Evolutionary conservation across 208 protist species (phyloP).

Genomic region (Leishmania tarentolae): DNA sequence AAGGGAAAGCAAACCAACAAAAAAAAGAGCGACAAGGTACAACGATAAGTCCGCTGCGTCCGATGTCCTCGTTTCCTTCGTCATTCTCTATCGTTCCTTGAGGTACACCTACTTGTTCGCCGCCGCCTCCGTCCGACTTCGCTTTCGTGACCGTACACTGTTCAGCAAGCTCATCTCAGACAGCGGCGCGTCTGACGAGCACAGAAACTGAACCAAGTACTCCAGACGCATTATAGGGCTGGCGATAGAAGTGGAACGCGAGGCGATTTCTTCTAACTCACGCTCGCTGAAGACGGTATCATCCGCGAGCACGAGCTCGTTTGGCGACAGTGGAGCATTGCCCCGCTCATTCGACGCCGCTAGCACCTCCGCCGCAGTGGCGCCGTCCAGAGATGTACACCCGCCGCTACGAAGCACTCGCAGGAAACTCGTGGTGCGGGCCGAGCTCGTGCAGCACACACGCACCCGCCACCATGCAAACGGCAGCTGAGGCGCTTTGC

Average conservation of each 20-base stretch:
- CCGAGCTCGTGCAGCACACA: constrained; percentile 46
- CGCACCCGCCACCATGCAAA: constrained; percentile 54
- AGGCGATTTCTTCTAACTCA: constrained; percentile 43
- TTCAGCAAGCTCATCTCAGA: constrained; percentile 31
- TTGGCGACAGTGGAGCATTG: background rate
- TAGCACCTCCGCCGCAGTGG: constrained; percentile 31
- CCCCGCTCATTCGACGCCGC: background rate
- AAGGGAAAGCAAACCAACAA: background rate
- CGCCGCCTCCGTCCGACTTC: constrained; percentile 13
- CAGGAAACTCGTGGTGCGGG: constrained; percentile 46
- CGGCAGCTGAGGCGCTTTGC: constrained; percentile 26
- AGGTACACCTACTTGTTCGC: background rate
- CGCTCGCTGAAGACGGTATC: constrained; percentile 45
- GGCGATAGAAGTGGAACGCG: background rate
- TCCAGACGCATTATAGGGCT: constrained; percentile 54
- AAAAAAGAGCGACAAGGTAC: background rate
- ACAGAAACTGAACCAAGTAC: constrained; percentile 71
- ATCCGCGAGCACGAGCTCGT: constrained; percentile 52
- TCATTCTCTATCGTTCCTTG: background rate
- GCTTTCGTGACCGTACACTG: constrained; percentile 23
- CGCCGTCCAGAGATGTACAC: constrained; percentile 28
- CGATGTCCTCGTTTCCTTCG: background rate
- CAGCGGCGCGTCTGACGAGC: constrained; percentile 29
- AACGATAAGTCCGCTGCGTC: background rate
- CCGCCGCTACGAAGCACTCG: constrained; percentile 58